Evolutionary conservation across 2,329 filamentous ascomycete genomes (phyloP).

Genomic region (Plectosphaerella plurivora): DNA sequence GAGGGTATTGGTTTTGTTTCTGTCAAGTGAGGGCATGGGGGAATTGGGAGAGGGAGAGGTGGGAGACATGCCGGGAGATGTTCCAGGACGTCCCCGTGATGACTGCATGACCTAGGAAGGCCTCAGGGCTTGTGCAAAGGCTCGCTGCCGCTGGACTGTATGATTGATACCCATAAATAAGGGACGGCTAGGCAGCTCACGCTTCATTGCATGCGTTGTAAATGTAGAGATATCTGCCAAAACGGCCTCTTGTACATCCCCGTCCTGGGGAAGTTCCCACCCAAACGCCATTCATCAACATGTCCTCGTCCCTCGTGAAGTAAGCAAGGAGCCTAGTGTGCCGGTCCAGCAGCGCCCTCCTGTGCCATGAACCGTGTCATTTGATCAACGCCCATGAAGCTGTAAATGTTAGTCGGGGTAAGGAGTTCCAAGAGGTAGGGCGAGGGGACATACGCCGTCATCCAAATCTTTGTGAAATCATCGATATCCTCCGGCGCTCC

Average conservation of each 20-base stretch:
- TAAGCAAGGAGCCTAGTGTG: too few relatives aligned
- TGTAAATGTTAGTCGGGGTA: neutral
- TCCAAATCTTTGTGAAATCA: conserved; percentile 31
- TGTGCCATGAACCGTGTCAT: conserved; percentile 9
- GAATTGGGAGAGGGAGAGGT: too few relatives aligned
- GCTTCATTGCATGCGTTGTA: too few relatives aligned
- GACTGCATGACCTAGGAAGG: neutral
- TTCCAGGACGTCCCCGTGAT: neutral
- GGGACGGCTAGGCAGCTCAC: too few relatives aligned
- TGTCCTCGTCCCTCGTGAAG: too few relatives aligned
- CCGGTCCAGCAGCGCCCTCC: neutral
- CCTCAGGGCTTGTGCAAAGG: too few relatives aligned
- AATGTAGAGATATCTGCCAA: too few relatives aligned
- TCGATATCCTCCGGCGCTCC: conserved; percentile 31
- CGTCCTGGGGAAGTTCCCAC: too few relatives aligned
- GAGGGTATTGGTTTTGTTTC: conserved; percentile 61
- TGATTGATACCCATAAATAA: conserved; percentile 5
- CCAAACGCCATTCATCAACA: too few relatives aligned
- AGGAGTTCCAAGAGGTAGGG: too few relatives aligned
- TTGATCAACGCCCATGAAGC: conserved; percentile 11
- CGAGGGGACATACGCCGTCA: conserved; percentile 27
- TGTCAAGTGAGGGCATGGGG: conserved; percentile 46
- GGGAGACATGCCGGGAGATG: too few relatives aligned
- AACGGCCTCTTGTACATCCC: too few relatives aligned
- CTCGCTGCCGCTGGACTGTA: neutral